A percentile compares a stretch with the other conserved stretches of the same genome.
Conservation (phyloP, 768 basidiomycete species). For the Calvatia gigantea region DNA sequence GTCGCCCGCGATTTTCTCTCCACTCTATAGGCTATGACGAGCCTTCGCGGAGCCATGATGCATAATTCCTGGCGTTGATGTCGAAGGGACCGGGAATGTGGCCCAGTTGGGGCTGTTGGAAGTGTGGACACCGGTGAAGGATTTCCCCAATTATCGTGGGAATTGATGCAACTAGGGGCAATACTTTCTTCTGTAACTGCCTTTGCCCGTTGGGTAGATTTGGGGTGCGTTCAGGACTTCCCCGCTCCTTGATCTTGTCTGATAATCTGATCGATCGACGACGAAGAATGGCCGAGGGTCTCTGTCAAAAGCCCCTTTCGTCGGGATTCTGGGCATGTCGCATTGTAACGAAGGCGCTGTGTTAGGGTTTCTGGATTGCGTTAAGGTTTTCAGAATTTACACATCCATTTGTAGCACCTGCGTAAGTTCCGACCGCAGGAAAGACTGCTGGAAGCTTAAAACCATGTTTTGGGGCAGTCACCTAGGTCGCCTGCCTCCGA, state of each 20-base stretch:
- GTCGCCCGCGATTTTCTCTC: background rate
- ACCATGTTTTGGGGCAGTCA: background rate
- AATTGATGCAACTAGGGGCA: background rate
- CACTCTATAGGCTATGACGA: background rate
- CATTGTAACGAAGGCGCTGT: slow-evolving; percentile 23
- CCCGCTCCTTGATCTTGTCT: background rate
- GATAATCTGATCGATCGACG: background rate
- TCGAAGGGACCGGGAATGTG: slow-evolving; percentile 21
- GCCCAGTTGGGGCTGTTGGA: slow-evolving; percentile 28
- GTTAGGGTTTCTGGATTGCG: background rate
- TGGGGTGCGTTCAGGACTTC: slow-evolving; percentile 20
- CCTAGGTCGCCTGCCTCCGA: background rate
- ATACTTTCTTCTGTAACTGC: background rate
- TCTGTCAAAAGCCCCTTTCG: slow-evolving; percentile 32
- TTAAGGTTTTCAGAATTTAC: background rate
- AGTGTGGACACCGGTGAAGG: background rate
- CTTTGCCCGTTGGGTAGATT: slow-evolving; percentile 17
- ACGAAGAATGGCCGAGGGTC: slow-evolving; percentile 11
- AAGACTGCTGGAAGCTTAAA: slow-evolving; percentile 9
- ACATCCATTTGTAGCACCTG: slow-evolving; percentile 37
- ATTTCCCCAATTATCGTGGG: background rate
- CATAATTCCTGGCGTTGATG: background rate
- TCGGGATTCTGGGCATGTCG: slow-evolving; percentile 30
- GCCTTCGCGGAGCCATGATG: background rate
- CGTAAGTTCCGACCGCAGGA: slow-evolving; percentile 30